Percentiles rank a stretch among this genome's conserved stretches.
Evolutionary conservation across 345 rosid species (phyloP).

Genomic region (Linum usitatissimum): DNA sequence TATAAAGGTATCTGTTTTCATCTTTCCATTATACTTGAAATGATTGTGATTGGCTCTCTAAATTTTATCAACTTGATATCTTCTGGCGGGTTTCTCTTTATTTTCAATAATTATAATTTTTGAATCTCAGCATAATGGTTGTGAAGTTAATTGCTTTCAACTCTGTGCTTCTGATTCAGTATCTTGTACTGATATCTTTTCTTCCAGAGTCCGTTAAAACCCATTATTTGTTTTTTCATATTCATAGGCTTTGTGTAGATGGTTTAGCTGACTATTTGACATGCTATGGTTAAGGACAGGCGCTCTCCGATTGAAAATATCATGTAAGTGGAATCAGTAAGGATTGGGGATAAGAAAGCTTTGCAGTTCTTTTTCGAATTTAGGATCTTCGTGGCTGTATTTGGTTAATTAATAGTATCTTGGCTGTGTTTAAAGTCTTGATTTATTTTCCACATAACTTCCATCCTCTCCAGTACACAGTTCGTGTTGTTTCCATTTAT

Average conservation of each 20-base stretch:
- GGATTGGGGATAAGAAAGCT: too few relatives aligned
- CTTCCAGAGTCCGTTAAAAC: neutral
- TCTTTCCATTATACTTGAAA: neutral
- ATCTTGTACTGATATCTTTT: neutral
- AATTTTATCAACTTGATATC: neutral
- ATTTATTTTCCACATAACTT: neutral
- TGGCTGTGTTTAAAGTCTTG: neutral
- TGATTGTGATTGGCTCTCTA: neutral
- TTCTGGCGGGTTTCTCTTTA: neutral
- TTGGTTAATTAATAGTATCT: neutral
- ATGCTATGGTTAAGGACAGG: neutral
- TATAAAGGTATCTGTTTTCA: constrained; percentile 45
- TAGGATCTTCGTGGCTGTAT: neutral
- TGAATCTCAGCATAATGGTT: neutral
- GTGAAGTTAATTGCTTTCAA: neutral
- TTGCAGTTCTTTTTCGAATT: too few relatives aligned
- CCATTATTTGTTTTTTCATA: neutral
- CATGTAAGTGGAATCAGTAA: neutral
- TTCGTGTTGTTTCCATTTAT: neutral
- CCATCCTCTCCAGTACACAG: neutral
- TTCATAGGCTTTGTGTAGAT: neutral
- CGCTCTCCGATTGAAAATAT: neutral
- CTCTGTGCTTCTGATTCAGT: neutral
- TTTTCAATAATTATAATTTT: too few relatives aligned
- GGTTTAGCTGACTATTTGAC: neutral